phyloP scores from a whole-genome alignment of 2,329 filamentous ascomycete species.

The Coniochaeta prunicola region DNA sequence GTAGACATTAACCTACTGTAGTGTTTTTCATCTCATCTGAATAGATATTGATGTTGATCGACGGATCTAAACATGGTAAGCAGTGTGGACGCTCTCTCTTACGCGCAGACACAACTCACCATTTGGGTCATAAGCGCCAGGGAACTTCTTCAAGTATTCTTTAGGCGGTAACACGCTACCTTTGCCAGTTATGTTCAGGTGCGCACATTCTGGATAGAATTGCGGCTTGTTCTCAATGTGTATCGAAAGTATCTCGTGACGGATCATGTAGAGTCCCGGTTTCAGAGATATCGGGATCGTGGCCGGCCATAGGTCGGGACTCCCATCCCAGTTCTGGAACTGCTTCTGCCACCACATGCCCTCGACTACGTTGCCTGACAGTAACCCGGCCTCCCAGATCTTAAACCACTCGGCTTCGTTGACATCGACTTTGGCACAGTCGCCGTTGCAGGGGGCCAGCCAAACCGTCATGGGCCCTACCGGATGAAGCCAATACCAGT shows the following conservation, averaged over 20 bases:
- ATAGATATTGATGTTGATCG: constrained; percentile 29
- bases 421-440: constrained; percentile 21
- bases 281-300: constrained; percentile 36
- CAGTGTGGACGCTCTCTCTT: background rate
- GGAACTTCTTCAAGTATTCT: constrained; percentile 24
- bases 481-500: constrained; percentile 34
- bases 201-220: constrained; percentile 32
- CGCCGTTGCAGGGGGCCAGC: constrained; percentile 25
- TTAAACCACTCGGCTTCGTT: constrained; percentile 28
- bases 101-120: constrained; percentile 17
- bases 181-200: constrained; percentile 24
- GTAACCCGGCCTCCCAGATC: constrained; percentile 32
- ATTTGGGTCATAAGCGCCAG: constrained; percentile 25
- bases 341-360: constrained; percentile 30
- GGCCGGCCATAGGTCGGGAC: constrained; percentile 33
- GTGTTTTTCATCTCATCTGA: constrained; percentile 21
- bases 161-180: constrained; percentile 19
- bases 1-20: constrained; percentile 16
- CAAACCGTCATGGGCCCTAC: constrained; percentile 32
- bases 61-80: constrained; percentile 22
- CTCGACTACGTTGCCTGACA: constrained; percentile 22
- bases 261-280: constrained; percentile 40
- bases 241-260: constrained; percentile 45
- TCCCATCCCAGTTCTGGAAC: constrained; percentile 30
- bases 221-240: constrained; percentile 40